Conservation (phyloP, 2,329 filamentous ascomycete genomes). For the Colletotrichum gloeosporioides region DNA sequence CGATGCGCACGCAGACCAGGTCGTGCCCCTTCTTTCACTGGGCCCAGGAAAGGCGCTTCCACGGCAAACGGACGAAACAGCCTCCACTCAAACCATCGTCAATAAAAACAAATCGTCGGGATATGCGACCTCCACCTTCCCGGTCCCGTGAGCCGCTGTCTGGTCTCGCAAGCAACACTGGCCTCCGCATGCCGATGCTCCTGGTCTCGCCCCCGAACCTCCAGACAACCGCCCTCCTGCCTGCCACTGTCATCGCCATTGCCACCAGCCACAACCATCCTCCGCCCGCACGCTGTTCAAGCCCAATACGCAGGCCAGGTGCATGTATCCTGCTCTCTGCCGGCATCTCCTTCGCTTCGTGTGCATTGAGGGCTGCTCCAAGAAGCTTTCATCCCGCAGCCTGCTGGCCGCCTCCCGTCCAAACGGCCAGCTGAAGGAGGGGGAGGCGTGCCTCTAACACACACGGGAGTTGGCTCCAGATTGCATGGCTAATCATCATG, state of each 20-base stretch:
- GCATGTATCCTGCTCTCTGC: background rate
- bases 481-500: background rate
- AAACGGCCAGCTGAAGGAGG: background rate
- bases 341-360: background rate
- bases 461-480: conserved; percentile 1
- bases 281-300: background rate
- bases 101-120: background rate
- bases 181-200: background rate
- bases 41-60: background rate
- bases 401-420: background rate
- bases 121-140: background rate
- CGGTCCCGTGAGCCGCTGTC: background rate
- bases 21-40: background rate
- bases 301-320: background rate
- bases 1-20: background rate
- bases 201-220: background rate
- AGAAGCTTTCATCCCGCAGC: background rate
- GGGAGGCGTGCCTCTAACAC: background rate
- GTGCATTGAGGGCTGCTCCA: background rate
- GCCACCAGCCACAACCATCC: background rate
- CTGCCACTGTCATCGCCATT: background rate
- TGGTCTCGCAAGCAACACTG: background rate
- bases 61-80: background rate
- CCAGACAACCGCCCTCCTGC: background rate
- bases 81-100: background rate